Evolutionary conservation across 1,284 basidiomycete genomes (phyloP).

Genomic region (Fomitopsis betulina): DNA sequence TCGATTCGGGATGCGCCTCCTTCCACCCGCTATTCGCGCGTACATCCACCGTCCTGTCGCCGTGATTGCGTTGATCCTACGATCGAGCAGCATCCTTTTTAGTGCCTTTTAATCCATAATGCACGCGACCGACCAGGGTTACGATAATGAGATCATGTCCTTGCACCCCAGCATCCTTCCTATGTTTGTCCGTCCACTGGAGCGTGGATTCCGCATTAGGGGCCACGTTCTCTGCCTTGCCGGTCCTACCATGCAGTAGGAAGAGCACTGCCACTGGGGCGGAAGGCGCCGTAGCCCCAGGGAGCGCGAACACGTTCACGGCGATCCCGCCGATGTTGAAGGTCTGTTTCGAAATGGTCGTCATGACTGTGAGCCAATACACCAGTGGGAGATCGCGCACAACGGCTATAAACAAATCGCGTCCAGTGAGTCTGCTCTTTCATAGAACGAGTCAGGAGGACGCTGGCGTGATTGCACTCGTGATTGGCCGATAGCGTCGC

Average conservation of each 20-base stretch:
- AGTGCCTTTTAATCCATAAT: constrained; percentile 2
- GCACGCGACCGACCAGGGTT: constrained; percentile 41
- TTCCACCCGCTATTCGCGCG: constrained; percentile 57
- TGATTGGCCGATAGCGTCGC: too few species aligned
- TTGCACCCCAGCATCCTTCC: constrained; percentile 13
- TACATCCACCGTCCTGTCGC: constrained; percentile 47
- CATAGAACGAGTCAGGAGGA: too few species aligned
- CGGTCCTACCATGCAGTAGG: constrained; percentile 55
- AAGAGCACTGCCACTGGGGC: constrained; percentile 49
- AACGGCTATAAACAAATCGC: too few species aligned
- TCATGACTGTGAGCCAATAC: background rate
- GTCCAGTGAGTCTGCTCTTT: too few species aligned
- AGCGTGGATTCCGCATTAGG: constrained; percentile 26
- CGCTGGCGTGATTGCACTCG: too few species aligned
- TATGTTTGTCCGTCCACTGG: constrained; percentile 21
- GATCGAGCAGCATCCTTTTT: background rate
- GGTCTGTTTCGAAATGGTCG: constrained; percentile 23
- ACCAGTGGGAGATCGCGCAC: too few species aligned
- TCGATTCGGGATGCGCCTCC: constrained; percentile 37
- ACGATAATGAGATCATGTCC: constrained; percentile 46
- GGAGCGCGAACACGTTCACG: constrained; percentile 37
- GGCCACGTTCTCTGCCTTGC: constrained; percentile 25
- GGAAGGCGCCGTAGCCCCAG: constrained; percentile 15
- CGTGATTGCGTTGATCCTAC: constrained; percentile 81
- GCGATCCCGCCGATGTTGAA: constrained; percentile 41